phyloP scores from a whole-genome alignment of 768 basidiomycete genomes.

The Dioszegia hungarica region DNA sequence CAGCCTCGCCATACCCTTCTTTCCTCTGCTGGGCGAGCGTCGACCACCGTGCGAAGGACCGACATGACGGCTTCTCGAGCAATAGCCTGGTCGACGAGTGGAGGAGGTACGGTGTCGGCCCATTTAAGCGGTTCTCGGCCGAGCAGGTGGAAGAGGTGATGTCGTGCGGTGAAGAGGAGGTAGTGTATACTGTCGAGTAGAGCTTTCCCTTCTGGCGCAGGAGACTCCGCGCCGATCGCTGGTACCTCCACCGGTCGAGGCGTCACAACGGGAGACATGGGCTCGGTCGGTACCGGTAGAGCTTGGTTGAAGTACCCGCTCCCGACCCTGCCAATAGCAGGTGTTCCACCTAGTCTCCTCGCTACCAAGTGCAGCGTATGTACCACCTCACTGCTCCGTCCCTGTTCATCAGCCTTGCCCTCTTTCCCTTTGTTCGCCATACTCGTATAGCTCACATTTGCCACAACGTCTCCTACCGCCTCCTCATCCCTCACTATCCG shows the following conservation, averaged over 20 bases:
- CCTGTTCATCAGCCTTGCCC: slow-evolving; percentile 10
- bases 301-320: slow-evolving; percentile 5
- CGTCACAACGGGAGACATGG: neutral
- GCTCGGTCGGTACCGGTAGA: neutral
- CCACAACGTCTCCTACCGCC: slow-evolving; percentile 29
- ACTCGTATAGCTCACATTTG: slow-evolving; percentile 13
- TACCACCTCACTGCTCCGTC: slow-evolving; percentile 11
- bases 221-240: no score
- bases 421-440: no score
- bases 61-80: slow-evolving; percentile 34
- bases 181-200: slow-evolving; percentile 34
- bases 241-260: no score
- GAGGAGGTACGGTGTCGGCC: slow-evolving; percentile 27
- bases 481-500: slow-evolving; percentile 38
- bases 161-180: slow-evolving; percentile 34
- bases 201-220: slow-evolving; percentile 10
- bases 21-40: neutral
- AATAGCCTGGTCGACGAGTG: slow-evolving; percentile 10
- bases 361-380: slow-evolving; percentile 38
- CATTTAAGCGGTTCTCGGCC: slow-evolving; percentile 19
- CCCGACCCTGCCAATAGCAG: neutral
- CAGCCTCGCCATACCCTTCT: slow-evolving; percentile 14
- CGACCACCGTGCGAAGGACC: slow-evolving; percentile 20
- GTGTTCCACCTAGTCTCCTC: slow-evolving; percentile 10
- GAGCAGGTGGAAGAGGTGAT: slow-evolving; percentile 30